Conservation (phyloP, 2,329 filamentous ascomycete genomes). For the Xylaria sp. region DNA sequence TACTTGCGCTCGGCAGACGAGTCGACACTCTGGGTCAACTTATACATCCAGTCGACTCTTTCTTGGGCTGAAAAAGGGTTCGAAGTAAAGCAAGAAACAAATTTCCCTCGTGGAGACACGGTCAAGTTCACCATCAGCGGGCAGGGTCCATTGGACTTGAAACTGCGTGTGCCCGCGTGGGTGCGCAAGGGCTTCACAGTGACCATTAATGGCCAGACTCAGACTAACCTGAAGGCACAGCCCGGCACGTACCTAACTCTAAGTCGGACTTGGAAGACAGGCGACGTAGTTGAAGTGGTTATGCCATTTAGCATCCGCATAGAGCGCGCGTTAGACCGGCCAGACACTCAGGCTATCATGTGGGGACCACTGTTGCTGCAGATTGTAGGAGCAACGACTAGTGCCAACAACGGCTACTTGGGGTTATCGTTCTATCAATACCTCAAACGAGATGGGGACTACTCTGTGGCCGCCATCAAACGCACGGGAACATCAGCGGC, state of each 20-base stretch:
- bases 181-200: conserved; percentile 37
- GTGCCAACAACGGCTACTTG: conserved; percentile 32
- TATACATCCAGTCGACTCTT: conserved; percentile 41
- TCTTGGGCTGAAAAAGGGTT: conserved; percentile 41
- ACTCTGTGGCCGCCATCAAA: conserved; percentile 34
- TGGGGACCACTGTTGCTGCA: conserved; percentile 43
- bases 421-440: conserved; percentile 41
- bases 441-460: conserved; percentile 42
- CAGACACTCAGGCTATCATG: conserved; percentile 42
- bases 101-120: conserved; percentile 37
- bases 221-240: conserved; percentile 14
- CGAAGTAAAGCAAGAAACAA: conserved; percentile 39
- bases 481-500: conserved; percentile 28
- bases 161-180: conserved; percentile 42
- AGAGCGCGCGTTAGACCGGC: conserved; percentile 41
- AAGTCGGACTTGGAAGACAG: conserved; percentile 38
- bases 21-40: conserved; percentile 42
- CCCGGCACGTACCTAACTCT: conserved; percentile 41
- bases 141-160: conserved; percentile 39
- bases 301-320: conserved; percentile 42
- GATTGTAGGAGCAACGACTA: conserved; percentile 35
- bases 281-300: conserved; percentile 39
- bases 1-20: conserved; percentile 43
- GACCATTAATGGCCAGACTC: conserved; percentile 37
- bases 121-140: conserved; percentile 39